These are phyloP conservation scores for Boletus rubropictus DNA, from an alignment of 768 basidiomycete genomes.

Conservation along the genomic window DNA sequence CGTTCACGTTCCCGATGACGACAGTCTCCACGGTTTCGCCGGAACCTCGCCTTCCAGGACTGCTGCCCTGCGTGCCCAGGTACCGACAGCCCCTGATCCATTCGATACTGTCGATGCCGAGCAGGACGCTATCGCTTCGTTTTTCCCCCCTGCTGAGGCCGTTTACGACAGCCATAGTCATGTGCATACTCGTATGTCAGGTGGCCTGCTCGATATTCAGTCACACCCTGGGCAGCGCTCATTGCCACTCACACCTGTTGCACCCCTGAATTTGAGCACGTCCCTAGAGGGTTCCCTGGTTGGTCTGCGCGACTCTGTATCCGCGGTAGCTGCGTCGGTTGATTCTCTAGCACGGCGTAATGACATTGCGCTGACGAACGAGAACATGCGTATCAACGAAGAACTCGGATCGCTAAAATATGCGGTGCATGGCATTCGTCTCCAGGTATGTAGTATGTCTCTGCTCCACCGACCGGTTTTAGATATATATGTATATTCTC, in stretches of 20 bases:
- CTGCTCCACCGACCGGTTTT: constrained; percentile 4
- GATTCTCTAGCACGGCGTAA: constrained; percentile 57
- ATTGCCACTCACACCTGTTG: constrained; percentile 36
- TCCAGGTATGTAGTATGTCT: constrained; percentile 51
- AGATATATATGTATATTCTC: not conserved
- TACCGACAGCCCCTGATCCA: constrained; percentile 11
- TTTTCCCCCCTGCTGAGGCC: constrained; percentile 26
- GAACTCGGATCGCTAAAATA: constrained; percentile 66
- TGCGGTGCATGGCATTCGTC: constrained; percentile 67
- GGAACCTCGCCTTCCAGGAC: constrained; percentile 19
- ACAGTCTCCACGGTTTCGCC: constrained; percentile 5
- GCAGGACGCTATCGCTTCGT: constrained; percentile 21
- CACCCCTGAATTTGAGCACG: constrained; percentile 58
- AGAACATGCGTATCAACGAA: constrained; percentile 65
- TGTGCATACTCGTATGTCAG: constrained; percentile 12
- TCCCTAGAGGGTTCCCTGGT: constrained; percentile 57
- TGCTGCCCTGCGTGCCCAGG: constrained; percentile 10
- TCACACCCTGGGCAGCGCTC: constrained; percentile 21
- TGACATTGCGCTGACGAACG: constrained; percentile 64
- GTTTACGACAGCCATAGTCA: constrained; percentile 18
- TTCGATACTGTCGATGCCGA: constrained; percentile 20
- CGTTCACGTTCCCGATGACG: constrained; percentile 10
- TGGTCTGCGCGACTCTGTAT: constrained; percentile 55
- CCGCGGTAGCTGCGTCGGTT: constrained; percentile 52
- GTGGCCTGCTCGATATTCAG: constrained; percentile 18